phyloP scores from a whole-genome alignment of 129 eudicot genomes.

The Deinandra increscens region DNA sequence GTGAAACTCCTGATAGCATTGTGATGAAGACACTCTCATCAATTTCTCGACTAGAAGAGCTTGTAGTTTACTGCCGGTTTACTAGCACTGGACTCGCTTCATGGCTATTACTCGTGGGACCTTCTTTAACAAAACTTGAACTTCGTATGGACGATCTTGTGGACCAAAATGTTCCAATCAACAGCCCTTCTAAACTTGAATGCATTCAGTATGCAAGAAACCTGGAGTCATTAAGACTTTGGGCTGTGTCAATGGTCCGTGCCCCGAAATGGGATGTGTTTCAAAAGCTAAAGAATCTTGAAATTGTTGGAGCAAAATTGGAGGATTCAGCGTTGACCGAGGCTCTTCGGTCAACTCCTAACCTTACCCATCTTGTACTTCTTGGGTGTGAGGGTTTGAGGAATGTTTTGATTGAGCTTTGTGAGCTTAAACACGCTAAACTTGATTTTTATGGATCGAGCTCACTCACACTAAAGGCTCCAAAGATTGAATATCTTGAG shows the following conservation, averaged over 20 bases:
- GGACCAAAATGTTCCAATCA: slow-evolving; percentile 24
- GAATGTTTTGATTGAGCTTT: slow-evolving; percentile 54
- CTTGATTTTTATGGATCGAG: slow-evolving; percentile 68
- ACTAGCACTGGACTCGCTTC: slow-evolving; percentile 52
- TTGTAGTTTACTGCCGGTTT: slow-evolving; percentile 82
- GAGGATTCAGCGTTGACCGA: slow-evolving; percentile 55
- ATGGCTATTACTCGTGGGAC: slow-evolving; percentile 51
- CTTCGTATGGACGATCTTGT: slow-evolving; percentile 69
- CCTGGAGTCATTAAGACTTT: slow-evolving; percentile 66
- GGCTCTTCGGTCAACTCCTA: slow-evolving; percentile 66
- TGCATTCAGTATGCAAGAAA: slow-evolving; percentile 61
- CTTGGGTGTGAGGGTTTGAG: slow-evolving; percentile 86
- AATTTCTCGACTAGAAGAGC: slow-evolving; percentile 51
- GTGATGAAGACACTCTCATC: slow-evolving; percentile 46
- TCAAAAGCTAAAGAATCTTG: slow-evolving; percentile 59
- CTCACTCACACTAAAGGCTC: slow-evolving; percentile 51
- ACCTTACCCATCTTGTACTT: slow-evolving; percentile 55
- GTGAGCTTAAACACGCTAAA: slow-evolving; percentile 57
- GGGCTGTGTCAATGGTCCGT: slow-evolving; percentile 70
- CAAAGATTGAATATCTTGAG: slow-evolving; percentile 63
- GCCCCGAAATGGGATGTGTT: slow-evolving; percentile 78
- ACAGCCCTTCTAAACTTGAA: slow-evolving; percentile 57
- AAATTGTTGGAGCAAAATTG: slow-evolving; percentile 73
- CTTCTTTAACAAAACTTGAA: slow-evolving; percentile 59
- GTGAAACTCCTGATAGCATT: slow-evolving; percentile 52